phyloP scores from a whole-genome alignment of 1,284 basidiomycete genomes.

The Anthracocystis panici-leucophaei region DNA sequence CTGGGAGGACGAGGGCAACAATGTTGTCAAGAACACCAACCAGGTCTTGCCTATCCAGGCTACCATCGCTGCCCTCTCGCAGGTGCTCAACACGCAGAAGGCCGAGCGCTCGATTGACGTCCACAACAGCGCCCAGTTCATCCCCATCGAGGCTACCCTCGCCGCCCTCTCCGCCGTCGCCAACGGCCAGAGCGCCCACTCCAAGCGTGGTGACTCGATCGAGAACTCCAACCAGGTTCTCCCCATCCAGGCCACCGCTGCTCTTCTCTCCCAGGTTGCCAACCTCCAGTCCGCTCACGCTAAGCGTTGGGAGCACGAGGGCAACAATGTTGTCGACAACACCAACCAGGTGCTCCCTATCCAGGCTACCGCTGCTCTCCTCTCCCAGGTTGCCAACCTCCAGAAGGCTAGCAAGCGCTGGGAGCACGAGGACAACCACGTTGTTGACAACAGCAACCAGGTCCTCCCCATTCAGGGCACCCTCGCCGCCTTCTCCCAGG shows the following conservation, averaged over 20 bases:
- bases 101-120: constrained; percentile 19
- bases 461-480: constrained; percentile 43
- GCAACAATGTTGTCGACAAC: constrained; percentile 9
- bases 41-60: constrained; percentile 20
- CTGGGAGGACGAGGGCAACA: constrained; percentile 12
- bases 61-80: constrained; percentile 25
- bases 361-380: constrained; percentile 23
- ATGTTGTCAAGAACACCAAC: constrained; percentile 19
- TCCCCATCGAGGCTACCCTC: constrained; percentile 35
- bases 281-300: constrained; percentile 13
- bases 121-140: constrained; percentile 26
- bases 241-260: constrained; percentile 30
- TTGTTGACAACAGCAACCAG: constrained; percentile 32
- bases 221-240: constrained; percentile 16
- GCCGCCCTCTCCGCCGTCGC: constrained; percentile 32
- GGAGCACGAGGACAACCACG: constrained; percentile 15
- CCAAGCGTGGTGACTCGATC: constrained; percentile 5
- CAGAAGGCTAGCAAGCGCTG: constrained; percentile 21
- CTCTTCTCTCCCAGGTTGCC: constrained; percentile 11
- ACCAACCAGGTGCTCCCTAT: constrained; percentile 23
- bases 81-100: constrained; percentile 28
- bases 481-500: constrained; percentile 32
- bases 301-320: constrained; percentile 1
- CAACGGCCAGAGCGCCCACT: constrained; percentile 16
- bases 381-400: constrained; percentile 28